These are phyloP conservation scores for Aurifilum marmelostoma DNA, from an alignment of 2,329 filamentous ascomycete genomes.

Conservation along the genomic window DNA sequence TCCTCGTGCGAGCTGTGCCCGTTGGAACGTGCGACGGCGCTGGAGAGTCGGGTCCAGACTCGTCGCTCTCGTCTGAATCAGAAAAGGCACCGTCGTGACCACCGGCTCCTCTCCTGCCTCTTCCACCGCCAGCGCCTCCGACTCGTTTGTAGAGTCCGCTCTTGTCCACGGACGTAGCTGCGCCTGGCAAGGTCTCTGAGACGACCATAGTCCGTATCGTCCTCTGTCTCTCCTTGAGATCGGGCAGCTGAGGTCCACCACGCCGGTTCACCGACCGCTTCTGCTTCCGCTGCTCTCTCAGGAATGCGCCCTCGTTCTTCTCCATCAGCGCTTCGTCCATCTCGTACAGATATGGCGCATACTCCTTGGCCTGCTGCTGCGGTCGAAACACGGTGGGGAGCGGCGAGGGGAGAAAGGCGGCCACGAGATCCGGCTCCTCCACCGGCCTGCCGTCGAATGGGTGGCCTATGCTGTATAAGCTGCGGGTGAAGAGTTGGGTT, in stretches of 20 bases:
- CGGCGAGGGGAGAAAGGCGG: conserved; percentile 84
- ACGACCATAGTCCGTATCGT: conserved; percentile 92
- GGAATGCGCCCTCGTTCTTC: conserved; percentile 87
- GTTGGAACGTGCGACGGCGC: conserved; percentile 68
- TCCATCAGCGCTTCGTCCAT: conserved; percentile 89
- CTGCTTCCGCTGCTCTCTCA: conserved; percentile 89
- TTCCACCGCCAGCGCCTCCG: conserved; percentile 60
- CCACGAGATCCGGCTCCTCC: conserved; percentile 86
- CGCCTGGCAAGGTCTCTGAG: conserved; percentile 88
- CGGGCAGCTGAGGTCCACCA: conserved; percentile 90
- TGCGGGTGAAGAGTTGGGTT: conserved; percentile 89
- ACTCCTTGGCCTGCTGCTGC: conserved; percentile 92
- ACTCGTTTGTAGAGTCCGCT: conserved; percentile 85
- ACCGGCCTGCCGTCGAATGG: conserved; percentile 92
- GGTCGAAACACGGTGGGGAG: conserved; percentile 83
- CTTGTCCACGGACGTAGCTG: conserved; percentile 77
- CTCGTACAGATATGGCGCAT: conserved; percentile 90
- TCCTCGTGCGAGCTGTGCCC: conserved; percentile 83
- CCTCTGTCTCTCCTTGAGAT: conserved; percentile 90
- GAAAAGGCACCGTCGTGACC: conserved; percentile 72
- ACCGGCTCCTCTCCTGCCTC: conserved; percentile 45
- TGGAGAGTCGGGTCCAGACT: conserved; percentile 85
- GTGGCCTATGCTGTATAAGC: conserved; percentile 89
- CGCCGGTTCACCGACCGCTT: conserved; percentile 94
- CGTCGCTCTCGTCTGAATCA: conserved; percentile 90